Percentiles rank a stretch among this genome's conserved stretches.
phyloP scores from a whole-genome alignment of 2,329 filamentous ascomycete genomes.

The Fusarium virguliforme region DNA sequence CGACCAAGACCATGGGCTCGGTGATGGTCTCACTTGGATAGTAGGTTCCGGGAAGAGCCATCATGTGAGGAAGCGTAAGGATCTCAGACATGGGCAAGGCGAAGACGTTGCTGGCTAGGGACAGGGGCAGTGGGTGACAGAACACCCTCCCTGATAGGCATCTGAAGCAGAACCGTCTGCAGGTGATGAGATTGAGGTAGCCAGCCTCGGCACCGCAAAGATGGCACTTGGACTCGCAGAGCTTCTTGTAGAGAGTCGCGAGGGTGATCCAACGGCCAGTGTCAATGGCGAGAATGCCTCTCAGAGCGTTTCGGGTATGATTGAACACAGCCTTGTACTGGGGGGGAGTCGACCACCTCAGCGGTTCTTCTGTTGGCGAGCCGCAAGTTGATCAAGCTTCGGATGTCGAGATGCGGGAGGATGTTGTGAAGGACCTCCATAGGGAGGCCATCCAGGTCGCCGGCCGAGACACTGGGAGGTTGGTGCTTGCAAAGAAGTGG shows the following conservation, averaged over 20 bases:
- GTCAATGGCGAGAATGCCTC: slow-evolving; percentile 5
- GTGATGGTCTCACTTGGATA: not conserved
- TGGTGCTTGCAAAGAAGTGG: not conserved
- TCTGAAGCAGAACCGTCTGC: slow-evolving; percentile 12
- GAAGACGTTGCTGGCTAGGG: not conserved
- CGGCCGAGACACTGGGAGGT: not conserved
- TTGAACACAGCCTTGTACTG: not conserved
- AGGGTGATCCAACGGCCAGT: slow-evolving; percentile 4
- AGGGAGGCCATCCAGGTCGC: not conserved
- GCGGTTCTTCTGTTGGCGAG: slow-evolving; percentile 6
- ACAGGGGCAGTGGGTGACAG: not conserved
- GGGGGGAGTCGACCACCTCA: not conserved
- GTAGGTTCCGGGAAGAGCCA: not conserved
- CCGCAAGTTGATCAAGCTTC: not conserved
- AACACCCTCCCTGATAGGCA: not conserved
- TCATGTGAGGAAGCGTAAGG: slow-evolving; percentile 1
- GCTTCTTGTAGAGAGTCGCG: slow-evolving; percentile 9
- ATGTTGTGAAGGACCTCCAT: not conserved
- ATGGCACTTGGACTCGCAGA: slow-evolving; percentile 9
- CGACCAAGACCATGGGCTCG: not conserved
- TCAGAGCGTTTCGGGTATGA: slow-evolving; percentile 6
- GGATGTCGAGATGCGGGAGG: slow-evolving; percentile 3
- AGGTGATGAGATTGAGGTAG: slow-evolving; percentile 31
- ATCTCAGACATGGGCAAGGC: not conserved
- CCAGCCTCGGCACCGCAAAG: slow-evolving; percentile 1